Conservation (phyloP, 495 filamentous ascomycete genomes). For the Penicillium desertorum region DNA sequence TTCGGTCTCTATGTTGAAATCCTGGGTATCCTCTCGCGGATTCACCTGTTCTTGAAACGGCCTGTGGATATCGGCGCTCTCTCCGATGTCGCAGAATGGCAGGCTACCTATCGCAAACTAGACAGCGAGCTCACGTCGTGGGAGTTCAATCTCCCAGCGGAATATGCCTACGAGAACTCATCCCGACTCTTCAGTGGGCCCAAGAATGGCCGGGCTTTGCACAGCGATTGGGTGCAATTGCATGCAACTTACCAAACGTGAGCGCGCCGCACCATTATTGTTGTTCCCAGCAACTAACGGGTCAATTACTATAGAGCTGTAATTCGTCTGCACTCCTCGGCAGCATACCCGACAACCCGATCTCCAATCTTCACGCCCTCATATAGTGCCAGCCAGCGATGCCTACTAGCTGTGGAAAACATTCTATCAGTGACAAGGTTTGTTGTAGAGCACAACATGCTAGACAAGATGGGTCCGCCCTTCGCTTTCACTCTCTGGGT, state of each 20-base stretch:
- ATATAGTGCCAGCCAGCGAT: slow-evolving; percentile 76
- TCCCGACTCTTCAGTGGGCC: slow-evolving; percentile 65
- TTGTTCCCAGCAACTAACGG: slow-evolving; percentile 13
- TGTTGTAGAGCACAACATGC: slow-evolving; percentile 67
- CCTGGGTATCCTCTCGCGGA: slow-evolving; percentile 77
- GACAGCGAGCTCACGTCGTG: slow-evolving; percentile 74
- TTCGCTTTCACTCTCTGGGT: slow-evolving; percentile 93
- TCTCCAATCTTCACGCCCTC: slow-evolving; percentile 85
- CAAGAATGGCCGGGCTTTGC: slow-evolving; percentile 62
- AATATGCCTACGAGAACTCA: slow-evolving; percentile 71
- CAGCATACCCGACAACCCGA: slow-evolving; percentile 83
- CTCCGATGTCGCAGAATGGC: slow-evolving; percentile 85
- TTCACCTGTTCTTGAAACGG: slow-evolving; percentile 80
- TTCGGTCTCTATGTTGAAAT: slow-evolving; percentile 88
- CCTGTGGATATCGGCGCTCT: slow-evolving; percentile 84
- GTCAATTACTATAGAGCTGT: slow-evolving; percentile 59
- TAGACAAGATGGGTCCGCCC: slow-evolving; percentile 78
- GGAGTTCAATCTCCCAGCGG: slow-evolving; percentile 77
- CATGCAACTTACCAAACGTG: slow-evolving; percentile 74
- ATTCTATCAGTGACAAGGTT: slow-evolving; percentile 73
- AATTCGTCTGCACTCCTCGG: slow-evolving; percentile 87
- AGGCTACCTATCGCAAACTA: slow-evolving; percentile 78
- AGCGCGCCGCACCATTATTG: slow-evolving; percentile 27
- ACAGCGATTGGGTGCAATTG: slow-evolving; percentile 86
- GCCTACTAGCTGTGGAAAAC: slow-evolving; percentile 78